Base-by-base conservation (phyloP, 176 grass and related monocot species). In the sorghum (Sorghum bicolor) region DNA sequence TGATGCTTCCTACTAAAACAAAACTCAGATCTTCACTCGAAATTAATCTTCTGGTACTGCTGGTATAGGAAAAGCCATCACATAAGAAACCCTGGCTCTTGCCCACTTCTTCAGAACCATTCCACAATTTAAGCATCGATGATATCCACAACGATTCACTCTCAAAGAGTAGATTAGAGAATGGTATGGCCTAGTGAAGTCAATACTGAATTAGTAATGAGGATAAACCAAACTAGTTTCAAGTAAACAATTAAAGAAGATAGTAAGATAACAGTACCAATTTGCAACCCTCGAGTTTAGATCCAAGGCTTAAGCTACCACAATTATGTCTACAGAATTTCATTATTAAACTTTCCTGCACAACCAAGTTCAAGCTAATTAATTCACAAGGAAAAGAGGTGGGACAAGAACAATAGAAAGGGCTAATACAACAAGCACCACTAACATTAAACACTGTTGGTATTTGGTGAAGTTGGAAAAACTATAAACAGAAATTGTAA, bases 1-100 rank as follows among this genome's bases (percentile, higher is more conserved):
- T 94, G 77, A 98, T 85, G 55, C 72, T 90, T 68, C 96, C 96
- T n/a, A 93, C 82, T 83, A 98, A 89, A 72, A 88, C 69, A 84
- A 89, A 74, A 58, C 88, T 80, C 81, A 98, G 43, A 87, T 98
- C 83, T 28, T 86, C 89, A 88, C 89, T 95, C 31, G 83, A 66
- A 90, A 98, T 88, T 85, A 95, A 83, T 80, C 76, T 91, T 88
- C 76, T 95, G 57, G 87, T 75, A 41, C 65, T 86, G 57, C 72
- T 34, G 17, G 82, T 77, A 83, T 90, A 86, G 19, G 85, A 85
- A 70, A 87, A 39, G 19, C 87, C 91, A 76, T 88, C 87, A 33
- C 84, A 91, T 12, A 89, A 55, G 63, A 89, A 87, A 67, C 43
- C 43, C 15, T 83, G 89, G 20, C 74, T 86, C 65, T 44, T 75